phyloP scores from a whole-genome alignment of 2,329 filamentous ascomycete genomes.

The Penicillium sp. region DNA sequence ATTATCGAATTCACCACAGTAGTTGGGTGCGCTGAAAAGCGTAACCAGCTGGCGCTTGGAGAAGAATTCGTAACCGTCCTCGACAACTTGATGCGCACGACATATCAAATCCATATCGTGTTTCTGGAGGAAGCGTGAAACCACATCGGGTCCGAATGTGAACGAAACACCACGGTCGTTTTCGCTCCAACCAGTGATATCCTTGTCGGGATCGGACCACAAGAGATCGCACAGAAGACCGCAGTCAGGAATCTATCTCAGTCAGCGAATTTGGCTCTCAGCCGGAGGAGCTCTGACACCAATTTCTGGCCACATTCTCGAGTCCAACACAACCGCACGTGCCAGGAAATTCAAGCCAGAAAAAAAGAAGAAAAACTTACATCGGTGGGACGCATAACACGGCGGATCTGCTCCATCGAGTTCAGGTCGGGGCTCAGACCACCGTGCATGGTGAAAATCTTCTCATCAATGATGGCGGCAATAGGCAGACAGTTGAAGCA shows the following conservation, averaged over 20 bases:
- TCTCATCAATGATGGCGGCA: slow-evolving; percentile 98
- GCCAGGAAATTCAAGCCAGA: slow-evolving; percentile 1
- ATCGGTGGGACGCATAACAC: slow-evolving; percentile 98
- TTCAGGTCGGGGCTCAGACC: slow-evolving; percentile 95
- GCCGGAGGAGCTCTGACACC: slow-evolving; percentile 28
- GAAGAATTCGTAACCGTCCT: slow-evolving; percentile 99
- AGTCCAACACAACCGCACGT: slow-evolving; percentile 6
- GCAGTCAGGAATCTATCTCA: slow-evolving; percentile 85
- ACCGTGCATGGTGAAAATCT: slow-evolving; percentile 99
- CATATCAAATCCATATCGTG: slow-evolving; percentile 99
- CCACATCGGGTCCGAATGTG: slow-evolving; percentile 96
- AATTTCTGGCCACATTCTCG: slow-evolving; percentile 10
- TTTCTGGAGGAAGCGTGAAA: slow-evolving; percentile 96
- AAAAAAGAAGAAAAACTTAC: slow-evolving; percentile 59
- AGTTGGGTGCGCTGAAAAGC: slow-evolving; percentile 96
- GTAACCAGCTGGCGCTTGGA: slow-evolving; percentile 97
- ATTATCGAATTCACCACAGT: slow-evolving; percentile 99
- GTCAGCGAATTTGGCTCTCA: slow-evolving; percentile 43
- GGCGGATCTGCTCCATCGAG: slow-evolving; percentile 99
- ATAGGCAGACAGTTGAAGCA: slow-evolving; percentile 99
- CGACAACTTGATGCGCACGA: slow-evolving; percentile 96
- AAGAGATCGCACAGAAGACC: slow-evolving; percentile 95
- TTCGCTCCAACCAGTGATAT: slow-evolving; percentile 98
- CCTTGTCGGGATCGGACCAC: slow-evolving; percentile 99
- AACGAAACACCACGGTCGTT: slow-evolving; percentile 98